Conservation (phyloP, 1,139 yeast genomes). For the Taiozyma sp. region DNA sequence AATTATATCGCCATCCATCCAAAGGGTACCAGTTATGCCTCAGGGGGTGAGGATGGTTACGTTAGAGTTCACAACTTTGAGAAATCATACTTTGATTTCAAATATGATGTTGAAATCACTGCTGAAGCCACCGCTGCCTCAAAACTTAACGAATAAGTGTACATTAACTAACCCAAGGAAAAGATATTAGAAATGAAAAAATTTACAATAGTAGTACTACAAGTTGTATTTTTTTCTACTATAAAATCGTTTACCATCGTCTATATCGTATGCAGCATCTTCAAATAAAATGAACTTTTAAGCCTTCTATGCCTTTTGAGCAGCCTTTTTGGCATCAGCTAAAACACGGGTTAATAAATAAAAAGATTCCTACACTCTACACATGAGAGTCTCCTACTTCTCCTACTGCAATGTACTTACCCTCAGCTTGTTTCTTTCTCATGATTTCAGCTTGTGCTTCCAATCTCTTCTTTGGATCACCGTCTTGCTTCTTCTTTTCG, state of each 20-base stretch:
- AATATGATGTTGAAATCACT: constrained; percentile 86
- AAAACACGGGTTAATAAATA: constrained; percentile 6
- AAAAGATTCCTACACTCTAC: background rate
- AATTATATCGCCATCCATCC: constrained; percentile 94
- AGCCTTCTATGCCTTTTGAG: constrained; percentile 13
- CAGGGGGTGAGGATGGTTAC: constrained; percentile 98
- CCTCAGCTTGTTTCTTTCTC: constrained; percentile 82
- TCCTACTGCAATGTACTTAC: constrained; percentile 35
- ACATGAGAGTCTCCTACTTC: background rate
- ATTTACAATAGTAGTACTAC: background rate
- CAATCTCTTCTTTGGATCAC: constrained; percentile 80
- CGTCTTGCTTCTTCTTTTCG: constrained; percentile 62
- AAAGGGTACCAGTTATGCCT: constrained; percentile 85
- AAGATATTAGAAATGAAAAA: background rate
- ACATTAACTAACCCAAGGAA: background rate
- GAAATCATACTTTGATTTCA: constrained; percentile 85
- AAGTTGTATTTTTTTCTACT: background rate
- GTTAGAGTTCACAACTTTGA: constrained; percentile 93
- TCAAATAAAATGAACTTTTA: background rate
- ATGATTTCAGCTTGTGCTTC: constrained; percentile 84
- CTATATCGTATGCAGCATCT: background rate
- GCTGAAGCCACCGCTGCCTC: constrained; percentile 36
- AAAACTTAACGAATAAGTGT: background rate
- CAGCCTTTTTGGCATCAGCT: constrained; percentile 63
- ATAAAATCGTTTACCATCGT: background rate